A percentile compares a stretch with the other conserved stretches of the same genome.
phyloP scores from a whole-genome alignment of 2,329 filamentous ascomycete genomes.

The Pyricularia grisea region DNA sequence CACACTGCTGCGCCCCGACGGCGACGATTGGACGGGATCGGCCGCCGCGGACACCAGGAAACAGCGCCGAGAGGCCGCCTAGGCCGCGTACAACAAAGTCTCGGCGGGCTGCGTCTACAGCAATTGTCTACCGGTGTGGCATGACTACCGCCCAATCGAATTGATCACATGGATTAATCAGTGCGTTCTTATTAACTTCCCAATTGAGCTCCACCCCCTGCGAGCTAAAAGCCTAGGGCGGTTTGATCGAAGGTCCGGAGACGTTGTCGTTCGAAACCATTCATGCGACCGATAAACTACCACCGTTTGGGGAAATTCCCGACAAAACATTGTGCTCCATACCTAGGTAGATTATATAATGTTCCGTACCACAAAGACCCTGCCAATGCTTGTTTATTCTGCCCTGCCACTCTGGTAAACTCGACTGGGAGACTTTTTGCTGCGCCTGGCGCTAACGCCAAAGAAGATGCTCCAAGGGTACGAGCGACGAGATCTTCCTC shows the following conservation, averaged over 20 bases:
- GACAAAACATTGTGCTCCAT: not conserved
- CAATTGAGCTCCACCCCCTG: not conserved
- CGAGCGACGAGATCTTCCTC: not conserved
- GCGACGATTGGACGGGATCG: not conserved
- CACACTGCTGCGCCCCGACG: not conserved
- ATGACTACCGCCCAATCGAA: not conserved
- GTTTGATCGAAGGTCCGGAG: not conserved
- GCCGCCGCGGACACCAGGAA: not conserved
- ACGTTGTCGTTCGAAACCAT: not conserved
- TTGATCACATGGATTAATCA: not conserved
- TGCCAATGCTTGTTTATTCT: not conserved
- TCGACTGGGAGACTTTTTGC: not conserved
- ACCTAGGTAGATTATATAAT: not conserved
- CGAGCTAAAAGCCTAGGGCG: not conserved
- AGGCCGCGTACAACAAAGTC: not conserved
- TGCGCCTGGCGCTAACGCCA: not conserved
- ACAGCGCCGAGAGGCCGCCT: not conserved
- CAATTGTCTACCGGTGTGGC: not conserved
- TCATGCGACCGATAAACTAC: not conserved
- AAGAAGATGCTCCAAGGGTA: not conserved
- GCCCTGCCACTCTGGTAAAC: not conserved
- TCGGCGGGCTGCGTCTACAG: not conserved
- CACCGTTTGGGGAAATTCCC: not conserved
- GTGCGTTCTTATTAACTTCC: not conserved
- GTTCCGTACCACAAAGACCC: not conserved